Evolutionary conservation across 495 filamentous ascomycete species (phyloP).

Genomic region (Venustampulla echinocandica): DNA sequence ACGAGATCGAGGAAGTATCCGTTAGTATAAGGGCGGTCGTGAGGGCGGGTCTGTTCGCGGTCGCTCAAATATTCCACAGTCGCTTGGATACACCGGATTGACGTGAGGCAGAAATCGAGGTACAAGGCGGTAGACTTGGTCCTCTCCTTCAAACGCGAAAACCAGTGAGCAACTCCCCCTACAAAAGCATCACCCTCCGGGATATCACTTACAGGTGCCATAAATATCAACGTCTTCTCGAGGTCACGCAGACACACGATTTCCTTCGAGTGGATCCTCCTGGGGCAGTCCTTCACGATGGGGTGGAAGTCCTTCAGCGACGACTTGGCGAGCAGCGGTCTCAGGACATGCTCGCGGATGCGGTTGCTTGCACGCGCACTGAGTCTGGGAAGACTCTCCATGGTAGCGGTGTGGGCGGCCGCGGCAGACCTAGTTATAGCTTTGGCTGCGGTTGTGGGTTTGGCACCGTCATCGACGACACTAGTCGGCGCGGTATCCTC

Average conservation of each 20-base stretch:
- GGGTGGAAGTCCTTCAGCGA: conserved; percentile 68
- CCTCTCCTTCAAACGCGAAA: conserved; percentile 60
- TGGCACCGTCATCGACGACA: conserved; percentile 25
- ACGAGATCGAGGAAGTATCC: conserved; percentile 91
- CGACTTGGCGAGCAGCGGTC: conserved; percentile 40
- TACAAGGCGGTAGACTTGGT: conserved; percentile 59
- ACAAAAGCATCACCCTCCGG: conserved; percentile 36
- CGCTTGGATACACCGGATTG: conserved; percentile 76
- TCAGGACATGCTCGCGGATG: conserved; percentile 45
- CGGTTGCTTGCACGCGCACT: conserved; percentile 42
- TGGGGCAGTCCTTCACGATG: conserved; percentile 63
- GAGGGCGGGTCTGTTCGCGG: conserved; percentile 67
- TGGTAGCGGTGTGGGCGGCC: conserved; percentile 27
- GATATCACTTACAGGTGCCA: conserved; percentile 74
- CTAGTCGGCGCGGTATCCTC: conserved; percentile 12
- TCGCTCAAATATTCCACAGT: conserved; percentile 72
- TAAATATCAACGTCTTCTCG: conserved; percentile 79
- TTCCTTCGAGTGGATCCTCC: conserved; percentile 67
- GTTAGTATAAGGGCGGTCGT: conserved; percentile 82
- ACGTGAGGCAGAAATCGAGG: conserved; percentile 76
- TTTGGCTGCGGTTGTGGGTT: conserved; percentile 25
- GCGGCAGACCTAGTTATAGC: conserved; percentile 43
- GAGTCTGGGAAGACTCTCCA: conserved; percentile 33
- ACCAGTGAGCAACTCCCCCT: conserved; percentile 59
- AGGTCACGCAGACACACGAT: conserved; percentile 81